Conservation (phyloP, 2,329 filamentous ascomycete species). For the Nemania serpens region DNA sequence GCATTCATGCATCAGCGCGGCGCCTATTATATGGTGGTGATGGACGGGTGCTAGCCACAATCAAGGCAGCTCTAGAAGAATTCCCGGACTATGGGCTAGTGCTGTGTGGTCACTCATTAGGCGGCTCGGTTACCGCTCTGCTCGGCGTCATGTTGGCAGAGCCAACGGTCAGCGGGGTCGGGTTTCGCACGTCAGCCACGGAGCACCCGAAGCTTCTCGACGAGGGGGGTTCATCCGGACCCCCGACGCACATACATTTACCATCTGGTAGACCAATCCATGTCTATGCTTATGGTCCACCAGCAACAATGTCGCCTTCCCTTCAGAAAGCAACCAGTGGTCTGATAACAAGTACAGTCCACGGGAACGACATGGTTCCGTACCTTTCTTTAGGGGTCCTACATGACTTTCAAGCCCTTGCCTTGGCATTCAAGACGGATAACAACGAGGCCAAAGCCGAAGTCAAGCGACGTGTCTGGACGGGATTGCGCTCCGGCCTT, state of each 20-base stretch:
- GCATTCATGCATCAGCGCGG: conserved; percentile 72
- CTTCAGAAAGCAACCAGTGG: conserved; percentile 72
- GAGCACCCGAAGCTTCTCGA: conserved; percentile 50
- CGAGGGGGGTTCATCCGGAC: conserved; percentile 30
- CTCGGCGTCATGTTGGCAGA: conserved; percentile 74
- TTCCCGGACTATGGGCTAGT: conserved; percentile 73
- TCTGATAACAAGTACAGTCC: conserved; percentile 74
- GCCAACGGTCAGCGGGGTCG: conserved; percentile 57
- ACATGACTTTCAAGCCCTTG: conserved; percentile 74
- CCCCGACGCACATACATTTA: conserved; percentile 52
- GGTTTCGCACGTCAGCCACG: conserved; percentile 65
- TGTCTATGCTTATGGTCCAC: conserved; percentile 79
- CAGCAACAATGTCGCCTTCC: conserved; percentile 71
- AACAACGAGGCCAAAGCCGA: conserved; percentile 69
- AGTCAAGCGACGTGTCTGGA: conserved; percentile 69
- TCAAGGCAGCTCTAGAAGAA: conserved; percentile 67
- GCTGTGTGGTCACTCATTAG: conserved; percentile 71
- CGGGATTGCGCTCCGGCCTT: conserved; percentile 65
- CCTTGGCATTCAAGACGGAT: conserved; percentile 74
- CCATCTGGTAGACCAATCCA: conserved; percentile 74
- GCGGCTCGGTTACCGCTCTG: conserved; percentile 71
- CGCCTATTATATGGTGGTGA: conserved; percentile 70
- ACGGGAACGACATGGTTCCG: conserved; percentile 75
- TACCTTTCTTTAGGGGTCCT: conserved; percentile 74
- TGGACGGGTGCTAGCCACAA: conserved; percentile 67